A percentile compares a stretch with the other conserved stretches of the same genome.
These are phyloP conservation scores for Saturnispora hagleri DNA, from an alignment of 805 yeast genomes.

Conservation along the genomic window DNA sequence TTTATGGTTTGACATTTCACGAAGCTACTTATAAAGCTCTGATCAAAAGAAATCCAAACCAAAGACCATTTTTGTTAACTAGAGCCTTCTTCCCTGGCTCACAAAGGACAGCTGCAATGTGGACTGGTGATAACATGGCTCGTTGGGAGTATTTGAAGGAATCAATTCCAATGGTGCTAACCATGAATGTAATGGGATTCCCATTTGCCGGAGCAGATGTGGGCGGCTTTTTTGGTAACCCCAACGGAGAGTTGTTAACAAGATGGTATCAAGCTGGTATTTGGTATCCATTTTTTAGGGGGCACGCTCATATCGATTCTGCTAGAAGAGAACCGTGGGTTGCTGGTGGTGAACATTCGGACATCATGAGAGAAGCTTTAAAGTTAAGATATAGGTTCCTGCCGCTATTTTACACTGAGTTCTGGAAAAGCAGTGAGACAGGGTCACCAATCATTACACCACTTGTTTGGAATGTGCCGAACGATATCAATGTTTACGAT, in stretches of 20 bases:
- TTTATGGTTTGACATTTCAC: conserved; percentile 73
- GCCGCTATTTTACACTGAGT: conserved; percentile 74
- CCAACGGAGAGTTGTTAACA: conserved; percentile 65
- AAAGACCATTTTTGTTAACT: conserved; percentile 82
- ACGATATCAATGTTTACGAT: conserved; percentile 37
- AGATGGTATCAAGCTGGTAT: conserved; percentile 97
- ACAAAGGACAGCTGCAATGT: conserved; percentile 83
- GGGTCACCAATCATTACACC: conserved; percentile 73
- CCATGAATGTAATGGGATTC: conserved; percentile 73
- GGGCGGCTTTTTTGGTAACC: conserved; percentile 94
- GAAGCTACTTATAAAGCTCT: conserved; percentile 71
- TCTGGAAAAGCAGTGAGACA: conserved; percentile 47
- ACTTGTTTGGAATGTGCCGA: conserved; percentile 47
- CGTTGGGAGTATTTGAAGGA: conserved; percentile 78
- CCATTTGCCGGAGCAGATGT: conserved; percentile 96
- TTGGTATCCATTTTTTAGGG: conserved; percentile 95
- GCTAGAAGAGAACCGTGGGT: conserved; percentile 91
- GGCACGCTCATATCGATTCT: conserved; percentile 93
- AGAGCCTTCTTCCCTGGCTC: conserved; percentile 87
- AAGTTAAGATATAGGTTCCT: conserved; percentile 64
- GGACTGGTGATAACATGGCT: conserved; percentile 97
- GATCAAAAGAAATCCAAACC: conserved; percentile 36
- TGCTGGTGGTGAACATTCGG: conserved; percentile 63
- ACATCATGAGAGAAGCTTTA: conserved; percentile 60
- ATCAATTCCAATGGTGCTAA: conserved; percentile 82